Conservation (phyloP, 495 filamentous ascomycete species). For the Amphirosellinia nigrospora region DNA sequence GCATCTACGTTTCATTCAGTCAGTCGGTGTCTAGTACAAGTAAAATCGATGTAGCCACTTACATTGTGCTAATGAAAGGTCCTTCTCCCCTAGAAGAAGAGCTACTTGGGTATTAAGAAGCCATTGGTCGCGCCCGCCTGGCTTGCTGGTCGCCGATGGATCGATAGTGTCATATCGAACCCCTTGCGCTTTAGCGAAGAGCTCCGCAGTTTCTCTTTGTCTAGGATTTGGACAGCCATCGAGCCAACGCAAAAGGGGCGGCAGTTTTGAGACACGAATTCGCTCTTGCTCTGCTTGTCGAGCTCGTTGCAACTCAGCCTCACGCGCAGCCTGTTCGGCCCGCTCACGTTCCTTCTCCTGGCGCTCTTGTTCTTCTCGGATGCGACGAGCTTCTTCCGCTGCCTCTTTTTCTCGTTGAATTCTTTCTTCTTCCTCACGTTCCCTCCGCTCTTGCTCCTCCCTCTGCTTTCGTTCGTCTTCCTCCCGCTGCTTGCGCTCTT, state of each 20-base stretch:
- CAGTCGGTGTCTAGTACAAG: constrained; percentile 18
- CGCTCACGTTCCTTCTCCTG: constrained; percentile 32
- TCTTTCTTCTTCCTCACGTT: constrained; percentile 48
- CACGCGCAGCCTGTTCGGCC: constrained; percentile 60
- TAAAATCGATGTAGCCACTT: constrained; percentile 38
- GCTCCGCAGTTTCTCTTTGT: constrained; percentile 50
- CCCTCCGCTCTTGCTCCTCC: constrained; percentile 41
- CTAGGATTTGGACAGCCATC: constrained; percentile 56
- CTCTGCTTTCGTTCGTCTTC: constrained; percentile 40
- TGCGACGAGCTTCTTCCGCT: constrained; percentile 49
- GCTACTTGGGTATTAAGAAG: constrained; percentile 78
- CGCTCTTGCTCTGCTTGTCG: constrained; percentile 53
- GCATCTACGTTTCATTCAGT: constrained; percentile 55
- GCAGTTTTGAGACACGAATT: constrained; percentile 56
- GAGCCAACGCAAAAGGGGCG: constrained; percentile 60
- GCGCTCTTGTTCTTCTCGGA: constrained; percentile 50
- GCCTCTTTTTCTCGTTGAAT: constrained; percentile 50
- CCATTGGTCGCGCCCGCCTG: constrained; percentile 68
- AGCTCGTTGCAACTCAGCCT: constrained; percentile 57
- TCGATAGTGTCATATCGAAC: constrained; percentile 62
- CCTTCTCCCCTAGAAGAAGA: constrained; percentile 75
- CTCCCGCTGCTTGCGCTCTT: constrained; percentile 46
- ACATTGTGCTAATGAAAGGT: constrained; percentile 75
- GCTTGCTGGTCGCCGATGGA: constrained; percentile 50
- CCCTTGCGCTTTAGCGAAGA: constrained; percentile 57